These are phyloP conservation scores for Komagataea norvegica DNA, from an alignment of 1,139 yeast genomes.

Conservation along the genomic window DNA sequence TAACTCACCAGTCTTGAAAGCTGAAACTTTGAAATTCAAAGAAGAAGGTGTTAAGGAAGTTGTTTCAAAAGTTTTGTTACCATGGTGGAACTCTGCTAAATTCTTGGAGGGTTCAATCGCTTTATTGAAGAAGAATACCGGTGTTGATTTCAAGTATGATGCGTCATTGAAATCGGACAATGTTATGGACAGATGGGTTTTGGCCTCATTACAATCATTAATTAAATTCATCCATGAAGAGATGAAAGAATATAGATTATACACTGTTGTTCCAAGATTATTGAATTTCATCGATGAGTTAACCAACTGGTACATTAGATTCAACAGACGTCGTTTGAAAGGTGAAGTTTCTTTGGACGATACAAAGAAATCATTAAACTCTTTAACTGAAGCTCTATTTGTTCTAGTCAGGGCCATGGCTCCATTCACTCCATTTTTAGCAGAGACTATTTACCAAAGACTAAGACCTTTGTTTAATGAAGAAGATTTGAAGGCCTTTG, in stretches of 20 bases:
- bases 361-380: constrained; percentile 80
- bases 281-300: constrained; percentile 85
- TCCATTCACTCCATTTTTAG: constrained; percentile 94
- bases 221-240: constrained; percentile 81
- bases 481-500: constrained; percentile 39
- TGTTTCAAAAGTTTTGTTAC: constrained; percentile 88
- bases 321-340: constrained; percentile 96
- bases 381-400: constrained; percentile 83
- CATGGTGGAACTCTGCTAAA: constrained; percentile 98
- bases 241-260: constrained; percentile 84
- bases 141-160: constrained; percentile 69
- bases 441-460: constrained; percentile 84
- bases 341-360: constrained; percentile 86
- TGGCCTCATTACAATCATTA: constrained; percentile 91
- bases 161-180: constrained; percentile 60
- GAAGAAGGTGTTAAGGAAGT: constrained; percentile 99
- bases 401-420: constrained; percentile 95
- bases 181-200: constrained; percentile 96
- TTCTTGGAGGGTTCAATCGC: constrained; percentile 95
- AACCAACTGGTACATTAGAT: constrained; percentile 98
- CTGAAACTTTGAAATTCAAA: constrained; percentile 93
- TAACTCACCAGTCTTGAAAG: constrained; percentile 95
- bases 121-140: constrained; percentile 69
- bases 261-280: constrained; percentile 93
- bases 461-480: constrained; percentile 57